Conservation (phyloP, 345 rosid genomes). For the Xanthoceras sorbifolium region DNA sequence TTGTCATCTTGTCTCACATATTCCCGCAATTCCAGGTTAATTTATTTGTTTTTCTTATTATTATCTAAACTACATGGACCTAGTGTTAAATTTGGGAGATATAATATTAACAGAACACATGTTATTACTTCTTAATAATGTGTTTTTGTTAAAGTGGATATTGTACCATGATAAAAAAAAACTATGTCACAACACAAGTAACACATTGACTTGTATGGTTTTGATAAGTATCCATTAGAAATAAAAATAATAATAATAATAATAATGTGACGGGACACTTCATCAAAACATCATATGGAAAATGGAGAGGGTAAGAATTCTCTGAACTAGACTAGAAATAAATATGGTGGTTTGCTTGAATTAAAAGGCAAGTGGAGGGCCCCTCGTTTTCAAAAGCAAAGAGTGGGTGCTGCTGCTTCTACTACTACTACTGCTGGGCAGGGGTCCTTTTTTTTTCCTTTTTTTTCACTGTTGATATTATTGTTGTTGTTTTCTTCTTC, state of each 20-base stretch:
- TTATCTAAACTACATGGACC: not conserved
- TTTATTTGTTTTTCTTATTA: not conserved
- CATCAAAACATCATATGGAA: too few species aligned
- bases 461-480: slow-evolving; percentile 5
- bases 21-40: not conserved
- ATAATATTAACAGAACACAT: too few species aligned
- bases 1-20: slow-evolving; percentile 15
- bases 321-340: slow-evolving; percentile 16
- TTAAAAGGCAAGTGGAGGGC: not conserved
- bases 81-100: too few species aligned
- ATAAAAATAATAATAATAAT: too few species aligned
- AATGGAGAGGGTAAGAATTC: slow-evolving; percentile 17
- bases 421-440: not conserved
- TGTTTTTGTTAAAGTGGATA: too few species aligned
- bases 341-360: slow-evolving; percentile 16
- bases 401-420: not conserved
- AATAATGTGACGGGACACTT: too few species aligned
- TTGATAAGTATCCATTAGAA: too few species aligned
- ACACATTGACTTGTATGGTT: too few species aligned
- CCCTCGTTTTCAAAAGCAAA: slow-evolving; percentile 3
- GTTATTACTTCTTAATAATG: too few species aligned
- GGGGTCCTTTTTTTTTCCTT: not conserved
- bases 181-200: too few species aligned
- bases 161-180: too few species aligned
- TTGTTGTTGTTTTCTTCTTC: not conserved